Conservation (phyloP, 768 basidiomycete species). For the Mycena galopus region DNA sequence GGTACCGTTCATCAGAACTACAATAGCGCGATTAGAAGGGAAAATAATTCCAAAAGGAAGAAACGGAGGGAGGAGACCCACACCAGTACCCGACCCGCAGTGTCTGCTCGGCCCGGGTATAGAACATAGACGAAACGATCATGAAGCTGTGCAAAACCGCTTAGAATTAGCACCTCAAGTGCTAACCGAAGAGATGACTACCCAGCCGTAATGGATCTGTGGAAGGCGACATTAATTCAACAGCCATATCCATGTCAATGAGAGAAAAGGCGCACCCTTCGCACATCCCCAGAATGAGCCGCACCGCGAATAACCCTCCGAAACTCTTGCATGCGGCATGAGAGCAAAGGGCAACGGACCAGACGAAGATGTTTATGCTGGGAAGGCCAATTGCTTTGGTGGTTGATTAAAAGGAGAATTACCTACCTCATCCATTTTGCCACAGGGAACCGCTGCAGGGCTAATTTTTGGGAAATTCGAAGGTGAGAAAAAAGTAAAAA, state of each 20-base stretch:
- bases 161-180: background rate
- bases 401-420: too few relatives aligned
- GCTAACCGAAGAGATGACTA: slow-evolving; percentile 37
- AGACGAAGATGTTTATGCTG: slow-evolving; percentile 75
- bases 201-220: slow-evolving; percentile 71
- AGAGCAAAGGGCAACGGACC: slow-evolving; percentile 69
- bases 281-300: slow-evolving; percentile 78
- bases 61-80: slow-evolving; percentile 46
- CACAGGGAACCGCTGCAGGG: slow-evolving; percentile 64
- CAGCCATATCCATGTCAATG: background rate
- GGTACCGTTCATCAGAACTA: slow-evolving; percentile 83
- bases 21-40: background rate
- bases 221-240: background rate
- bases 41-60: background rate
- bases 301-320: slow-evolving; percentile 70
- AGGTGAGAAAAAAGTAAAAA: slow-evolving; percentile 62
- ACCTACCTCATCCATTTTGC: slow-evolving; percentile 62
- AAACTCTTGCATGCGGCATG: slow-evolving; percentile 84
- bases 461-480: slow-evolving; percentile 68
- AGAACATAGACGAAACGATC: slow-evolving; percentile 71
- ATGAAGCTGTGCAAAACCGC: slow-evolving; percentile 47
- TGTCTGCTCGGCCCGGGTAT: slow-evolving; percentile 66
- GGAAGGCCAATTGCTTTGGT: background rate
- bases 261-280: slow-evolving; percentile 55
- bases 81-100: slow-evolving; percentile 69